Percentiles rank a stretch among this genome's conserved stretches.
Conservation (phyloP, 768 basidiomycete species). For the Lyophyllum shimeji region DNA sequence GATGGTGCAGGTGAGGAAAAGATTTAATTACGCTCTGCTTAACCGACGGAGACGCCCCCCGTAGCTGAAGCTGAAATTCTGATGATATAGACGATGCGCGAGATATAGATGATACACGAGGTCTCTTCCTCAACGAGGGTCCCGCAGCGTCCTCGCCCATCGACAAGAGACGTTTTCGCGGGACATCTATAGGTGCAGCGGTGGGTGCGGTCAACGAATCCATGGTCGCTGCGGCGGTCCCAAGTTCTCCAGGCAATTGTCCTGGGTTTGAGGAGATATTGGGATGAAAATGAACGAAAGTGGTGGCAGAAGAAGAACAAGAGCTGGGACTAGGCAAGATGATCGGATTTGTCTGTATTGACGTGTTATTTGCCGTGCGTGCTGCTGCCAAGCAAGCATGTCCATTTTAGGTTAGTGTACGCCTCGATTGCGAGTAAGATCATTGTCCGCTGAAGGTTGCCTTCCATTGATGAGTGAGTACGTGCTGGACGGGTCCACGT, state of each 20-base stretch:
- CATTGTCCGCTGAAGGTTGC: not conserved
- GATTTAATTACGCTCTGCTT: slow-evolving; percentile 13
- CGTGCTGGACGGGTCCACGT: too few relatives aligned
- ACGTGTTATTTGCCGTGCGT: slow-evolving; percentile 33
- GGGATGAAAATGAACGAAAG: slow-evolving; percentile 7
- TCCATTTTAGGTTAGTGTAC: not conserved
- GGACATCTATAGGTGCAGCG: slow-evolving; percentile 17
- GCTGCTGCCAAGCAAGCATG: not conserved
- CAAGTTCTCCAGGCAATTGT: slow-evolving; percentile 4
- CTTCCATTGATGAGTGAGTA: not conserved
- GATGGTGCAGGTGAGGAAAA: slow-evolving; percentile 3
- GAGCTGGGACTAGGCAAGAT: slow-evolving; percentile 9
- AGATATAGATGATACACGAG: slow-evolving; percentile 29
- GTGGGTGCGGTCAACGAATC: not conserved
- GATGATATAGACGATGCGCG: slow-evolving; percentile 12
- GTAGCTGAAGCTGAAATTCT: slow-evolving; percentile 17
- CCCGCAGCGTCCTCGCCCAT: slow-evolving; percentile 24
- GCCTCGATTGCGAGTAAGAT: too few relatives aligned
- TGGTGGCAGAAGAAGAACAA: slow-evolving; percentile 13
- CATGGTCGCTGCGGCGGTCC: not conserved
- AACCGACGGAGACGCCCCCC: slow-evolving; percentile 10
- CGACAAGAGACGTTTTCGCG: slow-evolving; percentile 34
- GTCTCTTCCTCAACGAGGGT: slow-evolving; percentile 28
- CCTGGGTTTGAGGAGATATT: slow-evolving; percentile 4
- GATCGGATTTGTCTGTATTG: slow-evolving; percentile 24